Evolutionary conservation across 192 early-diverging fungal genomes (phyloP), one percentile per base, ranked within the genome.

Genomic region (Jimgerdemannia flammicorona): DNA sequence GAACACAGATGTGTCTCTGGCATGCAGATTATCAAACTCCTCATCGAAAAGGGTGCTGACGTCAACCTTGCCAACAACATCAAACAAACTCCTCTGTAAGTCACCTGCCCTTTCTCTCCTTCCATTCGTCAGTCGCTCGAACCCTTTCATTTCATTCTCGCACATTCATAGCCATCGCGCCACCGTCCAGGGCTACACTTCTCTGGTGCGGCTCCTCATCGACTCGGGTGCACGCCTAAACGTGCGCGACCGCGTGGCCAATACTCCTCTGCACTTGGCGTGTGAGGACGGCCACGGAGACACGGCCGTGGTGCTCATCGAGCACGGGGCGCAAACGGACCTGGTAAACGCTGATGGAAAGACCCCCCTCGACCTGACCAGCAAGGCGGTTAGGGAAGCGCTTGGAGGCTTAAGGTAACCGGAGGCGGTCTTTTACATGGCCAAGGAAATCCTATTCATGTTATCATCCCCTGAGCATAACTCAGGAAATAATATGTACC

Each of bases 221-320:
- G 74, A 83, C 20, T 73, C 79, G n/a, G 78, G 81, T 8, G 79
- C 84, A 8, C 78, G 77, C 14, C n/a, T 87, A 7, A 87, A 88
- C 69, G 4, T 76, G 1, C 73, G 72, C n/a, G 89, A 90, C 59
- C 74, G 74, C 8, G 80, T 82, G 8, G 70, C 81, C n/a, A 87
- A 89, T 66, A 89, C 88, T 2, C 82, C 89, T 3, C 71, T 90
- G 74, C 89, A 90, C 72, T 64, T 90, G 39, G 89, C 87, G 3
- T 90, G 89, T 67, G 87, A 90, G 72, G 89, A 90, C 64, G 87
- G 86, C 14, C 86, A 85, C 74, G 86, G 86, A 20, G 87, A 88
- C 41, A 85, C 84, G 3, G 89, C 87, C 4, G 4, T 81, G 6
- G 49, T 79, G 0, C 69, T 90, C 29, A 77, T 90, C 8, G 85